Evolutionary conservation across 495 filamentous ascomycete genomes (phyloP), one percentile per base, ranked within the genome.

Genomic region (Tetracladium marchalianum): DNA sequence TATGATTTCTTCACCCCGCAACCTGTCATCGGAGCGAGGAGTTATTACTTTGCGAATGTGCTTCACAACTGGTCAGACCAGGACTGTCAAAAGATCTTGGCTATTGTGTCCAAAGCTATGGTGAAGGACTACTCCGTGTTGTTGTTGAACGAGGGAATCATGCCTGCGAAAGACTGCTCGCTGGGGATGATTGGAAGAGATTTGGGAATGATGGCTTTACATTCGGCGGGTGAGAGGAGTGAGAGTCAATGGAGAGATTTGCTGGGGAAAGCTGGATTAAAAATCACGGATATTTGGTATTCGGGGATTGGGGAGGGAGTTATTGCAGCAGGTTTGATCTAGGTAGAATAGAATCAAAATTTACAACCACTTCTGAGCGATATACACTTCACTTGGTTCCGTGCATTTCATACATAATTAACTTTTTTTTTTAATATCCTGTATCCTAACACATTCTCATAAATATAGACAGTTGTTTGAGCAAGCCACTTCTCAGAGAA

Each of bases 1-100:
- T 56, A 75, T 17, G 60, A 77, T 54, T 76, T 80, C 56, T 78
- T 72, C 47, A 50, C 60, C 11, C 42, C 53, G 15, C 71, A 82
- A 52, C 59, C 66, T 0, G 48, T 80, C 9, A 63, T 61, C 58
- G 67, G 70, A 64, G 27, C 38, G 11, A 24, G 24, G 15, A 39
- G 52, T 13, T 66, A 67, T 46, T 64, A 61, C 44, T 46, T 63
- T 34, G 54, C 61, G 24, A 53, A 50, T 31, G 51, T 66, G 32
- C 44, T 65, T 31, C 59, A 61, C 35, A 50, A 64, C 31, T 60
- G 52, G 39, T 46, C 59, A 4, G 54, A 54, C 22, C 39, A 59
- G n/a, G 52, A 50, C 12, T 50, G 51, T 16, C 11, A 19, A 1
- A 43, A 51, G 32, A 52, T 59, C 44, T 37, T 66, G 5, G 22